Evolutionary conservation across 148 eudicot genomes (phyloP).

Genomic region (Cornus kousa): DNA sequence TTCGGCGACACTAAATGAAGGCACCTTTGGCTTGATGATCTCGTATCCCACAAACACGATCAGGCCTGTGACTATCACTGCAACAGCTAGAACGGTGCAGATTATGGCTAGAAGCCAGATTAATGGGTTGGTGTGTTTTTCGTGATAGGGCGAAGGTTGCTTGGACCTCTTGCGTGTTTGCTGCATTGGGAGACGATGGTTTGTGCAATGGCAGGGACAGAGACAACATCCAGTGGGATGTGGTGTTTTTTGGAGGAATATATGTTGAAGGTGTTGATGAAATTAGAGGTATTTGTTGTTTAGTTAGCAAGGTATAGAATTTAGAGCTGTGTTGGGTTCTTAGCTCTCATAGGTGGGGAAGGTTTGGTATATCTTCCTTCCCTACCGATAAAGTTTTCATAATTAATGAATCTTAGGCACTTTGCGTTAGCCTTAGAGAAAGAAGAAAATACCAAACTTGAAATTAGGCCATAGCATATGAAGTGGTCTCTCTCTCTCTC

Average conservation of each 20-base stretch:
- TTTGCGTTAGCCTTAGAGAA: background rate
- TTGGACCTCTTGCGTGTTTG: background rate
- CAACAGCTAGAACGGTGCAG: constrained; percentile 43
- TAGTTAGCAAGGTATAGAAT: background rate
- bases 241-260: no score
- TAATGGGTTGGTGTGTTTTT: constrained; percentile 40
- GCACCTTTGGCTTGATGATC: constrained; percentile 42
- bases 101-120: constrained; percentile 60
- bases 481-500: background rate
- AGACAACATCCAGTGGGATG: background rate
- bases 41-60: constrained; percentile 50
- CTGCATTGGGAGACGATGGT: constrained; percentile 15
- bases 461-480: background rate
- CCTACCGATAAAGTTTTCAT: constrained; percentile 41
- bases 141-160: constrained; percentile 7
- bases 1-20: constrained; percentile 32
- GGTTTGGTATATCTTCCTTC: constrained; percentile 77
- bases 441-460: background rate
- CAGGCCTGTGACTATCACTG: constrained; percentile 45
- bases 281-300: no score
- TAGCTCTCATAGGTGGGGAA: constrained; percentile 37
- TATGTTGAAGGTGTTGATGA: no score
- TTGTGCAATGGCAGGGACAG: background rate
- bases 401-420: background rate
- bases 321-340: constrained; percentile 15